phyloP scores from a whole-genome alignment of 108 stramenopile species.

The Skeletonema tropicum region DNA sequence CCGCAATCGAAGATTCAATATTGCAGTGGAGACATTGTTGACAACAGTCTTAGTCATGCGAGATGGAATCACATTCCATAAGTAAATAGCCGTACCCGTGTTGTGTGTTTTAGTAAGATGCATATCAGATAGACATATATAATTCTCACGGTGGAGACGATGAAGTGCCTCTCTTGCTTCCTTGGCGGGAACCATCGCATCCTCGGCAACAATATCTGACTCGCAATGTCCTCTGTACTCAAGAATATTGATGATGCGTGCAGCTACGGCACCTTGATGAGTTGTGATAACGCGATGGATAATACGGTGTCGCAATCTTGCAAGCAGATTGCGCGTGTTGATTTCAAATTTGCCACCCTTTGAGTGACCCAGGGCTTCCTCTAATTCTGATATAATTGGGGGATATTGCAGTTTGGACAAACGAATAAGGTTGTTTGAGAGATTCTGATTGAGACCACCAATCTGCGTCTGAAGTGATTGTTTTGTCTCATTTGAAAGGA shows the following conservation, averaged over 20 bases:
- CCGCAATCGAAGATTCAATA: constrained; percentile 65
- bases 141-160: constrained; percentile 67
- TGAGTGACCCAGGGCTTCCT: constrained; percentile 69
- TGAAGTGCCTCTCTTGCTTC: constrained; percentile 78
- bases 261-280: constrained; percentile 71
- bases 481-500: constrained; percentile 56
- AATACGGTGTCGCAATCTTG: constrained; percentile 66
- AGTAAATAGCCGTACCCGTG: constrained; percentile 65
- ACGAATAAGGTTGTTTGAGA: constrained; percentile 52
- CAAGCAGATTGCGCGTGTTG: constrained; percentile 46
- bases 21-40: constrained; percentile 64
- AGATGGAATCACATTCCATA: constrained; percentile 64
- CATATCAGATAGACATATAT: constrained; percentile 67
- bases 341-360: constrained; percentile 71
- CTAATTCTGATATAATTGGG: constrained; percentile 58
- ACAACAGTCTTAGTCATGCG: constrained; percentile 46
- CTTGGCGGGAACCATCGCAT: constrained; percentile 85
- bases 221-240: constrained; percentile 62
- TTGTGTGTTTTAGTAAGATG: constrained; percentile 79
- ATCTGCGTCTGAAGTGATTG: constrained; percentile 60
- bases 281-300: constrained; percentile 65
- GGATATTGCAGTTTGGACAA: constrained; percentile 58
- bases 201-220: constrained; percentile 76
- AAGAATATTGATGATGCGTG: constrained; percentile 70
- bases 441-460: constrained; percentile 57